Evolutionary conservation across 73 alveolate genomes (phyloP), one percentile per base, ranked within the genome.

Genomic region (Paramecium sexaurelia): DNA sequence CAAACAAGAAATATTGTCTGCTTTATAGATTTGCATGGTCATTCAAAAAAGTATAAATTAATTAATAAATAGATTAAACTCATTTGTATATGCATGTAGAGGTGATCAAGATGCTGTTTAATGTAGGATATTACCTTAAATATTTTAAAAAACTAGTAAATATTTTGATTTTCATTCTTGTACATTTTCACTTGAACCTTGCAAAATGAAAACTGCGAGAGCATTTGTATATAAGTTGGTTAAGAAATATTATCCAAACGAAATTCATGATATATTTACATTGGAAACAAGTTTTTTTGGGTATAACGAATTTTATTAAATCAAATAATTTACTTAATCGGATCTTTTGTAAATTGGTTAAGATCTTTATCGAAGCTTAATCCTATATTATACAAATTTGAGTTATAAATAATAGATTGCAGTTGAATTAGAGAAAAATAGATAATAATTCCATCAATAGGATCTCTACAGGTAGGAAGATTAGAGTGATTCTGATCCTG

Each of bases 1-100:
- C 22, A 29, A 68, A 95, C 92, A 85, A 93, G 98, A 88, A 95
- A 95, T 67, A 78, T 93, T 4, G 95, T 92, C 19, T 87, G 96
- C 56, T 96, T 94, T 47, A 85, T 96, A 51, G 99, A 97, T 91
- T 87, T 97, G 29, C 99, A 97, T 95, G 99, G 99, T 6, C 99
- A 97, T 93, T 93, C 96, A 55, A 97, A 97, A 78, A 93, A 61
- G 83, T 61, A 61, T 29, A 3, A 20, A 24, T 17, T 24, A 39
- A 39, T n/a, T 45, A 45, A n/a, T 24, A 10, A 61, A 9, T 61
- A 61, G 96, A 91, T 92, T 92, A 91, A 95, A 95, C 83, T 75
- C 98, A 29, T 97, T 97, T 85, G 89, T 96, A 85, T 97, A 95
- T 95, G 97, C 98, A 15, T 96, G 95, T 33, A 78, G 94, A 67